Conservation (phyloP, 2,329 filamentous ascomycete genomes). For the Alternaria rosae region DNA sequence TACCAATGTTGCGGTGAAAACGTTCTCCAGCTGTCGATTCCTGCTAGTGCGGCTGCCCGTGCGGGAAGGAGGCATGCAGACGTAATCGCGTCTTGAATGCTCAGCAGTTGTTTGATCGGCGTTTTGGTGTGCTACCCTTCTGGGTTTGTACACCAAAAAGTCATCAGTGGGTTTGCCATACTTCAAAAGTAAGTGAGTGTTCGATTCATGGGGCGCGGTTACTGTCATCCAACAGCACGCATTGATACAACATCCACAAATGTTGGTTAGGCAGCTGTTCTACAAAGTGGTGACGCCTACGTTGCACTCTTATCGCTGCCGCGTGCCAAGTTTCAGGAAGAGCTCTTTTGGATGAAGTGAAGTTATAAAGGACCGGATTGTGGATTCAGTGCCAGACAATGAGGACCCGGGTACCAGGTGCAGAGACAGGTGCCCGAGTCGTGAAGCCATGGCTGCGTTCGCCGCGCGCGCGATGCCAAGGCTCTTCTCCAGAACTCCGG, state of each 20-base stretch:
- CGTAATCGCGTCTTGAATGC: not conserved
- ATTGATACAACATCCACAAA: slow-evolving; percentile 7
- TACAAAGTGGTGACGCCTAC: slow-evolving; percentile 6
- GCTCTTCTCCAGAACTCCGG: not conserved
- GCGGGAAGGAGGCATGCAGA: slow-evolving; percentile 1
- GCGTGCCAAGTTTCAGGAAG: not conserved
- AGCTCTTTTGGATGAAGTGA: not conserved
- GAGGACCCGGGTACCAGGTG: slow-evolving; percentile 3
- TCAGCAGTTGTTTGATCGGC: not conserved
- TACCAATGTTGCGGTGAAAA: slow-evolving; percentile 7
- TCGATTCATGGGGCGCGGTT: slow-evolving; percentile 5
- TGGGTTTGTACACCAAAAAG: not conserved
- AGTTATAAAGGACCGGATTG: not conserved
- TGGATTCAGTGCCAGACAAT: slow-evolving; percentile 1
- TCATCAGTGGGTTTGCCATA: not conserved
- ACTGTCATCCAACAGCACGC: slow-evolving; percentile 17
- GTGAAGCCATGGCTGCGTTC: not conserved
- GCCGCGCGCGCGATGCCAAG: not conserved
- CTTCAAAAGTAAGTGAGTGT: not conserved
- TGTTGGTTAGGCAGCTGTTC: not conserved
- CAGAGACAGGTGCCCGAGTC: not conserved
- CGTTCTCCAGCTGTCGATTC: not conserved
- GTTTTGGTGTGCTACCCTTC: not conserved
- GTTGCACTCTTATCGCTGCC: slow-evolving; percentile 14
- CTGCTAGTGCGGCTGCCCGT: not conserved